phyloP scores from a whole-genome alignment of 139 green algal species.

The Tetraselmis chui region DNA sequence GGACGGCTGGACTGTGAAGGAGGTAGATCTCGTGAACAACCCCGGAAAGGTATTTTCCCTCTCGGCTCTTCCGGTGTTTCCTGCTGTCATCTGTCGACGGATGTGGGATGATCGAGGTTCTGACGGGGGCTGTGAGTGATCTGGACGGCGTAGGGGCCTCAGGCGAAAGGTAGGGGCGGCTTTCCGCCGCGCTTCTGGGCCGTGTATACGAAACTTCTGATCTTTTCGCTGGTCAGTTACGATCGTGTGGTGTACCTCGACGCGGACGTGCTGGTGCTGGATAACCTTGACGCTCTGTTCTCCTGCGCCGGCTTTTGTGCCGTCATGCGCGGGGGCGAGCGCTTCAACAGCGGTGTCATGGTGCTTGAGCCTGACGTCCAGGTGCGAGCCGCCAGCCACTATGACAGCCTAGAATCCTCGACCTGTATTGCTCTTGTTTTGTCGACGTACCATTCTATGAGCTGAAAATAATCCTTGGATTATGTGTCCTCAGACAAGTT shows the following conservation, averaged over 20 bases:
- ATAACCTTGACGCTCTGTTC: conserved; percentile 62
- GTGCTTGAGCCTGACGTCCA: conserved; percentile 30
- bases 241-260: conserved; percentile 67
- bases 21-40: conserved; percentile 40
- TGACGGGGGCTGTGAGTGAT: too few species aligned
- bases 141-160: background rate
- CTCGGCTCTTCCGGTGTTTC: too few species aligned
- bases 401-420: too few species aligned
- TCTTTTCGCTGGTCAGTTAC: conserved; percentile 67
- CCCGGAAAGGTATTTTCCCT: conserved; percentile 21
- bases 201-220: conserved; percentile 73
- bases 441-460: too few species aligned
- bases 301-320: conserved; percentile 63
- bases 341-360: conserved; percentile 72
- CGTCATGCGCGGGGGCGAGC: conserved; percentile 59
- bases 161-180: conserved; percentile 6
- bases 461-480: too few species aligned
- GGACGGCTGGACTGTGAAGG: conserved; percentile 49
- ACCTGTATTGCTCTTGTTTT: too few species aligned
- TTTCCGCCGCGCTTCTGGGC: conserved; percentile 51
- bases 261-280: conserved; percentile 55
- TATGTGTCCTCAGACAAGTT: too few species aligned
- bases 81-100: too few species aligned
- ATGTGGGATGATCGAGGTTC: too few species aligned
- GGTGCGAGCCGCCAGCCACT: too few species aligned